A percentile compares a stretch with the other conserved stretches of the same genome.
phyloP scores from a whole-genome alignment of 2,329 filamentous ascomycete genomes.

The Emmonsiellopsis sp. region DNA sequence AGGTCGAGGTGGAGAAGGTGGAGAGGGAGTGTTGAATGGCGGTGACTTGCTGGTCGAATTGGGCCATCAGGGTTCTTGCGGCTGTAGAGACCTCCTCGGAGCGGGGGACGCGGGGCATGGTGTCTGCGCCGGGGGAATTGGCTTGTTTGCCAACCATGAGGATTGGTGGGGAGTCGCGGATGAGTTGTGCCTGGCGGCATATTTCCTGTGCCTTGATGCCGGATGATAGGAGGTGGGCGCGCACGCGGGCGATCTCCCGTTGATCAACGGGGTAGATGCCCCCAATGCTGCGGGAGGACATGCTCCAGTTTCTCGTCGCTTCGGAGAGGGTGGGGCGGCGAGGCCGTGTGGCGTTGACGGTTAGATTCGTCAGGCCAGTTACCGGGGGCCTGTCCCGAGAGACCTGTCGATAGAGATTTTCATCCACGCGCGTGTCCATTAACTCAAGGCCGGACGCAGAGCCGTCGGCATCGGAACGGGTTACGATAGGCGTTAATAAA shows the following conservation, averaged over 20 bases:
- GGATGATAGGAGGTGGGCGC: slow-evolving; percentile 67
- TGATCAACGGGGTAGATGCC: slow-evolving; percentile 43
- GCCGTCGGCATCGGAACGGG: background rate
- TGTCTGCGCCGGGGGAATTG: slow-evolving; percentile 9
- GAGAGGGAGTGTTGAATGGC: slow-evolving; percentile 38
- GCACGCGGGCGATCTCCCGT: slow-evolving; percentile 71
- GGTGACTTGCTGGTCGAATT: slow-evolving; percentile 37
- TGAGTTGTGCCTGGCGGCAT: slow-evolving; percentile 51
- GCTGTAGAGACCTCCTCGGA: slow-evolving; percentile 48
- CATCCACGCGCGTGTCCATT: slow-evolving; percentile 12
- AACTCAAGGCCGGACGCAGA: background rate
- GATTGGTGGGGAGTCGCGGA: slow-evolving; percentile 28
- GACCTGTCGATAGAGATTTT: slow-evolving; percentile 21
- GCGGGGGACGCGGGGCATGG: slow-evolving; percentile 34
- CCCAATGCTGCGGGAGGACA: slow-evolving; percentile 41
- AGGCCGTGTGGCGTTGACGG: slow-evolving; percentile 22
- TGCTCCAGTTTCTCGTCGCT: slow-evolving; percentile 49
- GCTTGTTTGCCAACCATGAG: slow-evolving; percentile 21
- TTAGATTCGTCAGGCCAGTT: slow-evolving; percentile 37
- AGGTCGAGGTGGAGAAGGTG: slow-evolving; percentile 37
- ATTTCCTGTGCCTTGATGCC: slow-evolving; percentile 89
- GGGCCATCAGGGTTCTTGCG: slow-evolving; percentile 41
- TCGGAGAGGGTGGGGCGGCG: slow-evolving; percentile 28
- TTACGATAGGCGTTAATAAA: background rate
- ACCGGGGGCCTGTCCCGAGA: slow-evolving; percentile 31